Percentiles rank a stretch among this genome's conserved stretches.
Evolutionary conservation across 2,329 filamentous ascomycete genomes (phyloP).

Genomic region (Scorias spongiosa): DNA sequence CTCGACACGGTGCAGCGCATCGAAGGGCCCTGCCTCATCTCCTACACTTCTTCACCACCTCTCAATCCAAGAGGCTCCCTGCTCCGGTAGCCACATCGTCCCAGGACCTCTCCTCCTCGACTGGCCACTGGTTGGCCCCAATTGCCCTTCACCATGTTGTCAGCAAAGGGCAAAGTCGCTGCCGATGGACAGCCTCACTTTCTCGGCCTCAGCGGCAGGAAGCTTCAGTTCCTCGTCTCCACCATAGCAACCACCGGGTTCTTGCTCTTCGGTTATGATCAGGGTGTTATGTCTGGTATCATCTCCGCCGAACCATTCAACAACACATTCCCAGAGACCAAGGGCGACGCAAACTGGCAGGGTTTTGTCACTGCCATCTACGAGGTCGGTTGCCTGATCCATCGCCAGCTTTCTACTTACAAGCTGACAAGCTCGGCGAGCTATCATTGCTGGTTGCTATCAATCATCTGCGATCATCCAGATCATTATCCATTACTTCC

Average conservation of each 20-base stretch:
- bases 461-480: slow-evolving; percentile 28
- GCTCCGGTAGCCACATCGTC: no score
- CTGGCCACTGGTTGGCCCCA: background rate
- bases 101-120: no score
- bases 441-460: slow-evolving; percentile 27
- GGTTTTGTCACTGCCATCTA: slow-evolving; percentile 38
- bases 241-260: slow-evolving; percentile 50
- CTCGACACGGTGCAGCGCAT: background rate
- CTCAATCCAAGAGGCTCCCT: background rate
- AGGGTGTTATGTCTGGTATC: slow-evolving; percentile 27
- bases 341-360: slow-evolving; percentile 30
- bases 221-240: slow-evolving; percentile 42
- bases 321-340: slow-evolving; percentile 23
- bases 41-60: background rate
- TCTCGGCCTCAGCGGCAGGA: slow-evolving; percentile 43
- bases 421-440: slow-evolving; percentile 25
- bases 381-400: slow-evolving; percentile 34
- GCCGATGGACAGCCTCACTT: slow-evolving; percentile 29
- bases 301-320: slow-evolving; percentile 23
- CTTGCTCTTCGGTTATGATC: slow-evolving; percentile 22
- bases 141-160: slow-evolving; percentile 3
- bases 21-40: background rate
- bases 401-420: slow-evolving; percentile 25
- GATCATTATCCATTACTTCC: slow-evolving; percentile 17
- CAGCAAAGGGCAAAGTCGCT: slow-evolving; percentile 8